Evolutionary conservation across 2,329 filamentous ascomycete genomes (phyloP).

Genomic region (Falciphora oryzae): DNA sequence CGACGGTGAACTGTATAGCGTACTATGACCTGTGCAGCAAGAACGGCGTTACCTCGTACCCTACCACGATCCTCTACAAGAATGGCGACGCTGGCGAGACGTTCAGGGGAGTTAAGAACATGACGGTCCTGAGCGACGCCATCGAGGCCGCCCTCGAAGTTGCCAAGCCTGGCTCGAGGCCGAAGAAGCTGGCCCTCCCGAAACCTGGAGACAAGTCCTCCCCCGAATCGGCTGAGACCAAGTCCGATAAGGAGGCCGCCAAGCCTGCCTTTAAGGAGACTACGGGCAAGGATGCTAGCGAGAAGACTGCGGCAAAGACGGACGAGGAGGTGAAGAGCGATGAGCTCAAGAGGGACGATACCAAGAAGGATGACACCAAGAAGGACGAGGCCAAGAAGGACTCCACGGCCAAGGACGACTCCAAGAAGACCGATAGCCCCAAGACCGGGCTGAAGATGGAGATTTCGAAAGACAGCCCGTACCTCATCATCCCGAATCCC

Average conservation of each 20-base stretch:
- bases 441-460: conserved; percentile 14
- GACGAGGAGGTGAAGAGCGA: conserved; percentile 20
- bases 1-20: conserved; percentile 76
- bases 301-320: conserved; percentile 12
- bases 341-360: conserved; percentile 14
- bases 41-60: conserved; percentile 64
- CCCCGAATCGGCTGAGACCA: neutral
- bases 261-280: conserved; percentile 12
- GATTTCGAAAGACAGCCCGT: neutral
- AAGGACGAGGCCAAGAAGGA: conserved; percentile 9
- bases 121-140: conserved; percentile 60
- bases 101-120: conserved; percentile 60
- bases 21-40: conserved; percentile 71
- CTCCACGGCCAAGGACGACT: conserved; percentile 19
- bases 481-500: neutral
- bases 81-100: conserved; percentile 63
- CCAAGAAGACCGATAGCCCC: conserved; percentile 19
- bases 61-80: conserved; percentile 74
- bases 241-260: conserved; percentile 13
- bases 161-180: conserved; percentile 74
- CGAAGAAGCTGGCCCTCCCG: conserved; percentile 62
- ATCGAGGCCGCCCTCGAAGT: conserved; percentile 73
- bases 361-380: conserved; percentile 14
- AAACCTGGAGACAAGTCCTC: conserved; percentile 54
- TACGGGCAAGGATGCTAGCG: conserved; percentile 13